These are phyloP conservation scores for Tuber aestivum DNA, from an alignment of 495 filamentous ascomycete genomes.

Conservation along the genomic window DNA sequence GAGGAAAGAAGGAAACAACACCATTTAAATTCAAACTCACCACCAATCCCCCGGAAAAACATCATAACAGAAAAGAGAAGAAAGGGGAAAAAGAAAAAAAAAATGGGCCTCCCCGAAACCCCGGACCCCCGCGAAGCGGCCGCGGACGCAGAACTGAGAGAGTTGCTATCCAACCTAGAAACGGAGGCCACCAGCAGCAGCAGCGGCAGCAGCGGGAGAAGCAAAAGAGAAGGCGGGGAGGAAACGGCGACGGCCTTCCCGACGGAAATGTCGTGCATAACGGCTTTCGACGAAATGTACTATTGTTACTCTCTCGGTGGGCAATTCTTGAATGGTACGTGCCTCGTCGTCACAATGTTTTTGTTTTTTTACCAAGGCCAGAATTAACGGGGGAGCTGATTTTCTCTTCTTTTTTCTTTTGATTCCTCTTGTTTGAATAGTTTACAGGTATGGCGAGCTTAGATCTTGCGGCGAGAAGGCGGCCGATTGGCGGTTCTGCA, in stretches of 20 bases:
- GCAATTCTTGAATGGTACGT: constrained; percentile 62
- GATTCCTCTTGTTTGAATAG: too few species aligned
- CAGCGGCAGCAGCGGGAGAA: constrained; percentile 24
- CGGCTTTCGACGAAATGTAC: constrained; percentile 87
- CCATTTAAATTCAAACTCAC: too few species aligned
- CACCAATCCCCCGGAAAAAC: too few species aligned
- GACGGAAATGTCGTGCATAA: constrained; percentile 76
- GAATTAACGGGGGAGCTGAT: too few species aligned
- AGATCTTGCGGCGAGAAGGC: constrained; percentile 72
- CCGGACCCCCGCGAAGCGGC: constrained; percentile 53
- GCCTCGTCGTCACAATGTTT: too few species aligned
- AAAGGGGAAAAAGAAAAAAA: too few species aligned
- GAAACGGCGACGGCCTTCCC: constrained; percentile 59
- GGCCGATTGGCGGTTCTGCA: constrained; percentile 92
- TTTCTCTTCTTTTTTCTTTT: too few species aligned
- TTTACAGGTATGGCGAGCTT: constrained; percentile 78
- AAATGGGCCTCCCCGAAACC: constrained; percentile 37
- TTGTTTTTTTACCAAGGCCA: too few species aligned
- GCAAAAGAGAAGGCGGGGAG: constrained; percentile 19
- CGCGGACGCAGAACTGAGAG: constrained; percentile 57
- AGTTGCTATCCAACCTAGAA: constrained; percentile 53
- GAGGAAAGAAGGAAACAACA: not conserved
- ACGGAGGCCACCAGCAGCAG: constrained; percentile 28
- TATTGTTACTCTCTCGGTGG: constrained; percentile 91
- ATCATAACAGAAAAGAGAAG: too few species aligned